Conservation (phyloP, 176 grass and related monocot species). For the Oryza coarctata region DNA sequence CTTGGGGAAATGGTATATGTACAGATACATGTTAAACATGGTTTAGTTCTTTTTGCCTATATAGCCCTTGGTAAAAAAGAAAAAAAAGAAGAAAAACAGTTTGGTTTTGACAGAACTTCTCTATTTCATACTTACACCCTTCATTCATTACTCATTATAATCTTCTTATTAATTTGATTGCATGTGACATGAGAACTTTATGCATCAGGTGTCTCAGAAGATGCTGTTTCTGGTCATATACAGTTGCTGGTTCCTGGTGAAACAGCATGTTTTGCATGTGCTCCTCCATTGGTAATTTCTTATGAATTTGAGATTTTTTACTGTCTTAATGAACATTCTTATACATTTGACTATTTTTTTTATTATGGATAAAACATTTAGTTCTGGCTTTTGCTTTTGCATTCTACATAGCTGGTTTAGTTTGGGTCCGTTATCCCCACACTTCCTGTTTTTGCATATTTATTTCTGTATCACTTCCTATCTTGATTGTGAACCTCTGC, state of each 20-base stretch:
- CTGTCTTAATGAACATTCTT: constrained; percentile 37
- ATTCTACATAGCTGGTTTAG: background rate
- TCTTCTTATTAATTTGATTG: background rate
- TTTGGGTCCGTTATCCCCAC: background rate
- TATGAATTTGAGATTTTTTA: constrained; percentile 30
- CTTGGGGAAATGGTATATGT: background rate
- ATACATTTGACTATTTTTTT: background rate
- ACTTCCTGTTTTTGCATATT: background rate
- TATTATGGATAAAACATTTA: background rate
- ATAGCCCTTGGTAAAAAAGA: background rate
- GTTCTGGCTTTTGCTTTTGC: constrained; percentile 2
- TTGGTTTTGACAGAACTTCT: background rate
- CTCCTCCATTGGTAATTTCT: constrained; percentile 79
- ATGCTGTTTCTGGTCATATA: constrained; percentile 99
- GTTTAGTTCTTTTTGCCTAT: background rate
- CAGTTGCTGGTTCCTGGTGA: constrained; percentile 91
- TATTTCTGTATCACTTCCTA: constrained; percentile 8
- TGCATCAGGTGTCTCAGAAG: constrained; percentile 90
- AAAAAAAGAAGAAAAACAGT: background rate
- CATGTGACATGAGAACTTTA: background rate
- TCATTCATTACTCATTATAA: constrained; percentile 5
- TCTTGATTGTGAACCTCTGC: background rate
- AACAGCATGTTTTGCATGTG: constrained; percentile 98
- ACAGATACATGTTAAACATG: background rate
- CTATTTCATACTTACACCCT: background rate